Base-by-base conservation (phyloP, 495 filamentous ascomycete species). In the Melanomma pulvis-pyrius region DNA sequence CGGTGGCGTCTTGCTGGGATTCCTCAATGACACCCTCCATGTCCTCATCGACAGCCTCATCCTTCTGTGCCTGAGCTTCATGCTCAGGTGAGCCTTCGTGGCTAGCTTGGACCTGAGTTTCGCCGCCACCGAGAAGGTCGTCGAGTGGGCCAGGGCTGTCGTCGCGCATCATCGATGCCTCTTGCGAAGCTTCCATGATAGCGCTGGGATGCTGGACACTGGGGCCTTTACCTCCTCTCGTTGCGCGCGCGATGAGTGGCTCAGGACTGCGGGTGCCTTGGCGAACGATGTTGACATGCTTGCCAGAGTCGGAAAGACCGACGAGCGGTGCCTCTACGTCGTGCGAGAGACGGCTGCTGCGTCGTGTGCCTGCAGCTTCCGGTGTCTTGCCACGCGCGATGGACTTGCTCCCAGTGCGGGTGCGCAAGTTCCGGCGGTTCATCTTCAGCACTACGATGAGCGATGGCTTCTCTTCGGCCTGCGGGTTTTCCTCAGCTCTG, bases 241-340 rank as follows among this genome's bases (percentile, higher is more conserved):
- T 86, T 1, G 81, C 78, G 60, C 87, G 82, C 28, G 74, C 59
- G 52, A 81, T 32, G 15, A 51, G 74, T 30, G 80, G 70, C 67
- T 92, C 90, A 1, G 91, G 92, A 65, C 85, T 92, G 41, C 75
- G 81, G 13, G 90, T 91, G 44, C 83, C 85, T 29, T 82, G 79
- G 60, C 82, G 76, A 29, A 87, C 79, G 15, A 84, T 79, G 59
- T 83, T 72, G 59, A 87, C 84, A 73, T 96, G 90, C 70, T 82
- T 85, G 13, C 92, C 92, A 1, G 92, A 96, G 70, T 87, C 88
- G 0, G 91, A 87, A 32, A 96, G 79, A 19, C 82, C 86, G 46
- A 87, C 78, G 15, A 89, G 81, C 17, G 88, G 83, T 41, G 85
- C 84, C 5, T 82, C 80, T 9, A 83, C 78, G 60, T 84, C 85